Conservation (phyloP, 805 yeast species). For the Pichia manshurica region DNA sequence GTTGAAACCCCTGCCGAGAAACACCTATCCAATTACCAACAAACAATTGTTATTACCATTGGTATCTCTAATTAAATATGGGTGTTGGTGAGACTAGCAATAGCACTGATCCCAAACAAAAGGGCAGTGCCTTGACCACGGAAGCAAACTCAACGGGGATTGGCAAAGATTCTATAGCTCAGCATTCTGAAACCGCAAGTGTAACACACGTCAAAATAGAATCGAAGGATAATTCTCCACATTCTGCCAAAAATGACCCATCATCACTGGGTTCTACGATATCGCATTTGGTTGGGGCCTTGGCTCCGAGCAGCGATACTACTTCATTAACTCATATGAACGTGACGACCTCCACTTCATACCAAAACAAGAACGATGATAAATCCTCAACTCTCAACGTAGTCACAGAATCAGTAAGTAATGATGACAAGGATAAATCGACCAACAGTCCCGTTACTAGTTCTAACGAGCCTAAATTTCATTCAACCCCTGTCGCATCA, state of each 20-base stretch:
- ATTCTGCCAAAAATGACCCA: neutral
- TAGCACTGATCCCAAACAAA: too few relatives aligned
- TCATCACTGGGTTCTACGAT: conserved; percentile 5
- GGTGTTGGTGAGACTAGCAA: too few relatives aligned
- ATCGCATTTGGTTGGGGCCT: conserved; percentile 9
- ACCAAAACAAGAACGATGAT: neutral
- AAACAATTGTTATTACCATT: too few relatives aligned
- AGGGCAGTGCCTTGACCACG: too few relatives aligned
- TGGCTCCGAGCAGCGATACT: conserved; percentile 6
- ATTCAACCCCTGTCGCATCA: conserved; percentile 15
- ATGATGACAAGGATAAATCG: neutral
- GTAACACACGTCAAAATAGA: too few relatives aligned
- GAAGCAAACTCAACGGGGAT: too few relatives aligned
- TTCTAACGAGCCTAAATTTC: neutral
- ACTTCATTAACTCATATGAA: conserved; percentile 8
- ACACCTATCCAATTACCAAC: too few relatives aligned
- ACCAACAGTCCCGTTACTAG: neutral
- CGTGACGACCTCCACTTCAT: conserved; percentile 5
- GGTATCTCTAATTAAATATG: too few relatives aligned
- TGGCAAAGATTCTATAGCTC: too few relatives aligned
- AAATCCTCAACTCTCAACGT: neutral
- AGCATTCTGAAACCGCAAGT: neutral
- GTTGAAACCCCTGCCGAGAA: too few relatives aligned
- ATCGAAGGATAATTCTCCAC: too few relatives aligned
- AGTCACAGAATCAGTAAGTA: neutral